Percentiles rank a stretch among this genome's conserved stretches.
These are phyloP conservation scores for Phyllosticta citribraziliensis DNA, from an alignment of 2,329 filamentous ascomycete genomes.

Conservation along the genomic window DNA sequence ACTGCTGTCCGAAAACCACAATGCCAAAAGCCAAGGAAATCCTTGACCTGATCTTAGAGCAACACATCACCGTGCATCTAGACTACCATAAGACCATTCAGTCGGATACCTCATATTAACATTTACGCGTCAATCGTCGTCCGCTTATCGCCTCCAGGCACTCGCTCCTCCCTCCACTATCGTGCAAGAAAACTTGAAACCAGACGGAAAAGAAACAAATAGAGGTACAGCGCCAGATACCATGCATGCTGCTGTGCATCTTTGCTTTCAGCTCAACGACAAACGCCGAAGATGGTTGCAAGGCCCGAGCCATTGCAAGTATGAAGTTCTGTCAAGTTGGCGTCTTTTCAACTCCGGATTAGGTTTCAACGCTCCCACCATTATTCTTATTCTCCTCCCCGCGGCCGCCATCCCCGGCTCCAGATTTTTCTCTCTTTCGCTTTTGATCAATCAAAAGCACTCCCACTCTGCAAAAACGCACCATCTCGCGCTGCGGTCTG, in stretches of 20 bases:
- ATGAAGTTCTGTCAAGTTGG: no score
- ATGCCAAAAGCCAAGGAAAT: background rate
- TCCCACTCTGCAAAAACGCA: slow-evolving; percentile 89
- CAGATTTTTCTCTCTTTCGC: background rate
- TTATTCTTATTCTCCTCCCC: background rate
- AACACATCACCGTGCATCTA: no score
- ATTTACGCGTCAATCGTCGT: background rate
- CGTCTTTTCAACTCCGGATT: no score
- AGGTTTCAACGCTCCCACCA: background rate
- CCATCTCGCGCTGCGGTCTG: slow-evolving; percentile 76
- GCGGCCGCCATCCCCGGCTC: background rate
- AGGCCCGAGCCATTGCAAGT: background rate
- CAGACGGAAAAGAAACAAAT: background rate
- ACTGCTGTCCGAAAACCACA: no score
- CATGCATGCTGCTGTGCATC: background rate
- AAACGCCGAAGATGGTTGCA: background rate
- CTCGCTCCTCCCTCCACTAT: background rate
- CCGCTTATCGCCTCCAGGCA: background rate
- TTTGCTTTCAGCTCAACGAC: background rate
- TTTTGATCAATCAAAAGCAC: slow-evolving; percentile 37
- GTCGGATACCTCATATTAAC: background rate
- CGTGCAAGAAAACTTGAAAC: background rate
- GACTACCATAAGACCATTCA: background rate
- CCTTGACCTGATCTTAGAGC: background rate
- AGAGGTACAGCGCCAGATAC: background rate